Conservation (phyloP, 805 yeast species). For the Blastobotrys robertii region DNA sequence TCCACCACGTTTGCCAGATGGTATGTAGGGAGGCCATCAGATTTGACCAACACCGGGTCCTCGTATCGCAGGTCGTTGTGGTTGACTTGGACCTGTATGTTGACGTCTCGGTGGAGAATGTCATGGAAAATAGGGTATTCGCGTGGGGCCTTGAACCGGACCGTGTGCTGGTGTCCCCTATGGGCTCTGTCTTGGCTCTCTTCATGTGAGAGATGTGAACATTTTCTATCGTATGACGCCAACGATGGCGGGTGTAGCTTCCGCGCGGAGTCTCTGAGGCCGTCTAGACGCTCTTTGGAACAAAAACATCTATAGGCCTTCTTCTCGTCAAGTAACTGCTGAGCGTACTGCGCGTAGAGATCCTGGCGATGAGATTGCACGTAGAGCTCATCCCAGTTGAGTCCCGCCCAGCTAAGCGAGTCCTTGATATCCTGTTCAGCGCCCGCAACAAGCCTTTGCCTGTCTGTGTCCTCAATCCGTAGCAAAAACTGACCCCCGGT, state of each 20-base stretch:
- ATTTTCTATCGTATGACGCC: constrained; percentile 83
- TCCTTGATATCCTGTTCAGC: constrained; percentile 78
- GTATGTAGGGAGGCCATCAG: constrained; percentile 94
- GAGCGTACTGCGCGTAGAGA: constrained; percentile 55
- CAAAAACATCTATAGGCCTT: constrained; percentile 84
- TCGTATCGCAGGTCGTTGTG: constrained; percentile 65
- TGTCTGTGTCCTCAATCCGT: constrained; percentile 91
- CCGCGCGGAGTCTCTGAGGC: constrained; percentile 63
- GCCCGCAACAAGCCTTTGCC: constrained; percentile 59
- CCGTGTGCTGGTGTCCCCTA: constrained; percentile 35
- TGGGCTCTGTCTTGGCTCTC: constrained; percentile 31
- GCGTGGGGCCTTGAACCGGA: constrained; percentile 72
- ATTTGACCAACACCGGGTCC: constrained; percentile 80
- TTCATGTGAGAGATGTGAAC: constrained; percentile 38
- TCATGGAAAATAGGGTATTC: constrained; percentile 60
- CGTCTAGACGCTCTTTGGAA: constrained; percentile 62
- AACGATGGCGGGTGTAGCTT: constrained; percentile 78
- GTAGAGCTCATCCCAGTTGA: constrained; percentile 77
- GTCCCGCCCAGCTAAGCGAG: constrained; percentile 66
- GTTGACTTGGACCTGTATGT: constrained; percentile 74
- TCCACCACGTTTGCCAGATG: constrained; percentile 95
- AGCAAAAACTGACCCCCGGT: constrained; percentile 76
- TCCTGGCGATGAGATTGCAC: constrained; percentile 71
- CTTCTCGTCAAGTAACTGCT: constrained; percentile 48
- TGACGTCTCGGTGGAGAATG: constrained; percentile 64